Percentiles rank a stretch among this genome's conserved stretches.
Conservation (phyloP, 1,284 basidiomycete genomes). For the Ustilago loliicola region DNA sequence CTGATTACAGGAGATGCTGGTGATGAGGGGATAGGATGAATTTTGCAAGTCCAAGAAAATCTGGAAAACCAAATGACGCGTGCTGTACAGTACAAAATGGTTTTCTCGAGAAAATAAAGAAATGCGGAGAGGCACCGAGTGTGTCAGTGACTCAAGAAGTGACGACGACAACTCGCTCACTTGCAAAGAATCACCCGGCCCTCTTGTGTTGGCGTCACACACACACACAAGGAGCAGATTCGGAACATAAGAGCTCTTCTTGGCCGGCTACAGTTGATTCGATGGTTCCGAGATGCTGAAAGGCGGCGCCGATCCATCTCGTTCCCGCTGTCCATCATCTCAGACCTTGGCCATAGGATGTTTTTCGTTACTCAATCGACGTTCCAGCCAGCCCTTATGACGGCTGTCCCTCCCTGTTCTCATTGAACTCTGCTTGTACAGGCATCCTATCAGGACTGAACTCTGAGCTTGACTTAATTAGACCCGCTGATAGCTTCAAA, state of each 20-base stretch:
- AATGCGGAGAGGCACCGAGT: not conserved
- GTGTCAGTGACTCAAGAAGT: not conserved
- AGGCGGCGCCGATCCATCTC: slow-evolving; percentile 12
- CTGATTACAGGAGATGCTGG: no score
- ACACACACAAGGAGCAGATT: not conserved
- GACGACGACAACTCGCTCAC: not conserved
- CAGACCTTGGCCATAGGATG: not conserved
- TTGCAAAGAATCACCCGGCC: not conserved
- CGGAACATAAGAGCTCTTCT: not conserved
- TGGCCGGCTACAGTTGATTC: not conserved
- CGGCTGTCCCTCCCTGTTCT: no score
- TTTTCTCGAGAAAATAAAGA: not conserved
- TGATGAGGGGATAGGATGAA: no score
- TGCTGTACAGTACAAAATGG: no score
- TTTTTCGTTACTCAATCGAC: no score
- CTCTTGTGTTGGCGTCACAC: not conserved
- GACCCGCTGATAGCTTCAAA: no score
- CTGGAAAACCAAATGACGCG: no score
- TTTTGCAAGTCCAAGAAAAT: no score
- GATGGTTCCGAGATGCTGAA: slow-evolving; percentile 12
- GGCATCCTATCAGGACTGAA: no score
- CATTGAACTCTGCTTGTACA: no score
- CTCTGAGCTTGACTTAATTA: no score
- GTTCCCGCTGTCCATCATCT: not conserved
- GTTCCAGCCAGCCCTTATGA: no score